Evolutionary conservation across 331 rosid species (phyloP).

Genomic region (Rhamnella rubrinervis): DNA sequence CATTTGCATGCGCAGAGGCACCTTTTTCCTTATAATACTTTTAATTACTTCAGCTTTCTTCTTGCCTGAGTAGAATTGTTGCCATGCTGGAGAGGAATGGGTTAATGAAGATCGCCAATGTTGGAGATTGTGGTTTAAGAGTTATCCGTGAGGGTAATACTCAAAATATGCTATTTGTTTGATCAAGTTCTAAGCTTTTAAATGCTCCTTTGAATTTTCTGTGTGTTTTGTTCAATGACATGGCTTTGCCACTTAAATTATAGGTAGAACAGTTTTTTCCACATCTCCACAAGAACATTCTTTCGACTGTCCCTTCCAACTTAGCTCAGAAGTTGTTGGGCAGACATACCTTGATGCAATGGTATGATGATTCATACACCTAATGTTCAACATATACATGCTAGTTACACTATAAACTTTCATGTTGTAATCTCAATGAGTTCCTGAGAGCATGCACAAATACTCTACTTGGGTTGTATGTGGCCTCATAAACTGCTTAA

Average conservation of each 20-base stretch:
- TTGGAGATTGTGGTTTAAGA: constrained; percentile 90
- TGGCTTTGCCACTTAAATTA: constrained; percentile 12
- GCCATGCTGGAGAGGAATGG: constrained; percentile 89
- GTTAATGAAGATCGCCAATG: constrained; percentile 77
- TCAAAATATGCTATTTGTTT: constrained; percentile 5
- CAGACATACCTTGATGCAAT: constrained; percentile 86
- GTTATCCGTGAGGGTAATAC: constrained; percentile 68
- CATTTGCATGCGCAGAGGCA: neutral
- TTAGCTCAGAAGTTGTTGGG: constrained; percentile 74
- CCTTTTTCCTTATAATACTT: neutral
- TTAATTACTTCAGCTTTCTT: constrained; percentile 13
- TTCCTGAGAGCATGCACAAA: neutral
- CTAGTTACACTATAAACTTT: neutral
- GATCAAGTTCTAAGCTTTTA: constrained; percentile 8
- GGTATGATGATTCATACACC: constrained; percentile 39
- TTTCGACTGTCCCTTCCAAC: constrained; percentile 89
- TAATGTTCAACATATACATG: neutral
- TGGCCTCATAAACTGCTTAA: constrained; percentile 1
- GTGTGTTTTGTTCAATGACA: neutral
- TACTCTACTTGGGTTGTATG: neutral
- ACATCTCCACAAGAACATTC: constrained; percentile 92
- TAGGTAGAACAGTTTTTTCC: constrained; percentile 66
- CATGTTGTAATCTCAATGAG: neutral
- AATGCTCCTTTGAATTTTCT: neutral
- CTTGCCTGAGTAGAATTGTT: constrained; percentile 50